Evolutionary conservation across 106 monocot genomes (phyloP), one percentile per base, ranked within the genome.

Genomic region (Allium cepa): DNA sequence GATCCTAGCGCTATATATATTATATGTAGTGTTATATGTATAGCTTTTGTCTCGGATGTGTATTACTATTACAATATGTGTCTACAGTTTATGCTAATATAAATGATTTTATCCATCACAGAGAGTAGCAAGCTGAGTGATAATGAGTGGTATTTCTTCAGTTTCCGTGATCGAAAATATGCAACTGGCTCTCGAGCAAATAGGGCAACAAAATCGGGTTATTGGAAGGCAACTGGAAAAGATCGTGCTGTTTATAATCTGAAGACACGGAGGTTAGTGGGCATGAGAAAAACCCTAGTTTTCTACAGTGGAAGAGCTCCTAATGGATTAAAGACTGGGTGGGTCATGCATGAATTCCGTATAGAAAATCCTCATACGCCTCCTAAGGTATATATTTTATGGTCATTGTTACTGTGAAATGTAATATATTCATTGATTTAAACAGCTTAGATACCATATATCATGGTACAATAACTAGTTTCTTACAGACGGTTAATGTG

Each of bases 141-240:
- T 11, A 83, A 81, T 11, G 83, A 88, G 73, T 90, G 83, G 90
- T 90, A 90, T 75, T 90, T 90, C 83, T 90, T 86, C 78, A 90
- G 81, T 78, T 83, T 86, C 11, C 74, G 86, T 10, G 90, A 90
- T 62, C 77, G 90, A 4, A 90, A 90, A 47, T 90, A 90, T 51
- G 73, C 90, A n/a, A 85, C 78, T 3, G 90, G 89, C 4, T 83
- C 73, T 14, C 71, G 83, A 15, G 73, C 87, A 57, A 87, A 87
- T 28, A 73, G 87, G 56, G 87, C 87, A 11, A 87, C 87, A 15
- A 83, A 75, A 62, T 72, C 83, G 0, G 87, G 87, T 12, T 83
- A 87, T 36, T 87, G 87, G 87, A 88, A 88, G 70, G 83, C 87
- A 13, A 88, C 83, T 0, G 87, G 87, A 10, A 88, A 88, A 66